phyloP scores from a whole-genome alignment of 225 moss, liverwort and hornwort genomes.

The Climacium dendroides region DNA sequence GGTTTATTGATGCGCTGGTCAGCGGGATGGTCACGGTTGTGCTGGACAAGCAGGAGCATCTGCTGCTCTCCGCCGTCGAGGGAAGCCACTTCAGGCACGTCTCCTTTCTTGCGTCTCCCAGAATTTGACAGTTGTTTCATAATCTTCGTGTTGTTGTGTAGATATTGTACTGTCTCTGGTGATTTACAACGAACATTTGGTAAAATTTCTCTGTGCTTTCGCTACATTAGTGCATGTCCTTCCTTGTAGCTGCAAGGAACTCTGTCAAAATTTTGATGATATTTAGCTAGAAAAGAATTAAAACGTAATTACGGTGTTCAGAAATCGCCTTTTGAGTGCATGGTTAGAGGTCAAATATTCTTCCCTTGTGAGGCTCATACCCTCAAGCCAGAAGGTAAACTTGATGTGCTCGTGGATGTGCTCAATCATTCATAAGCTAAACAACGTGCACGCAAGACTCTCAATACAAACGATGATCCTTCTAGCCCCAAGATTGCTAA shows the following conservation, averaged over 20 bases:
- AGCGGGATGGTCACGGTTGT: slow-evolving; percentile 73
- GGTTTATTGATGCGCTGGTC: slow-evolving; percentile 71
- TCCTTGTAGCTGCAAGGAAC: background rate
- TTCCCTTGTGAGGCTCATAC: background rate
- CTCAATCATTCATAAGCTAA: background rate
- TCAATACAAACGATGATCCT: background rate
- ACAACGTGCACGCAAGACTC: background rate
- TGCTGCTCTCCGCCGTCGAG: slow-evolving; percentile 56
- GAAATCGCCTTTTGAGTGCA: background rate
- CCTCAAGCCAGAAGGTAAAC: background rate
- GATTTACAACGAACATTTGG: background rate
- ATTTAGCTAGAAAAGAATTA: background rate
- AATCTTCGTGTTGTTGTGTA: background rate
- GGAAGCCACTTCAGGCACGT: slow-evolving; percentile 45
- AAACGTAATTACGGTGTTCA: background rate
- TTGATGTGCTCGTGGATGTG: background rate
- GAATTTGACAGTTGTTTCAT: background rate
- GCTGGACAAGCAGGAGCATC: slow-evolving; percentile 69
- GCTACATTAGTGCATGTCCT: background rate
- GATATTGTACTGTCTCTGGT: background rate
- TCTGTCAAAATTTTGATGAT: background rate
- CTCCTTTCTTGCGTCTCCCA: background rate
- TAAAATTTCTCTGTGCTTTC: background rate
- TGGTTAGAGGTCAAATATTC: background rate
- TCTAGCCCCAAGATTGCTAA: background rate